phyloP scores from a whole-genome alignment of 1,284 basidiomycete genomes.

The Amylostereum areolatum region DNA sequence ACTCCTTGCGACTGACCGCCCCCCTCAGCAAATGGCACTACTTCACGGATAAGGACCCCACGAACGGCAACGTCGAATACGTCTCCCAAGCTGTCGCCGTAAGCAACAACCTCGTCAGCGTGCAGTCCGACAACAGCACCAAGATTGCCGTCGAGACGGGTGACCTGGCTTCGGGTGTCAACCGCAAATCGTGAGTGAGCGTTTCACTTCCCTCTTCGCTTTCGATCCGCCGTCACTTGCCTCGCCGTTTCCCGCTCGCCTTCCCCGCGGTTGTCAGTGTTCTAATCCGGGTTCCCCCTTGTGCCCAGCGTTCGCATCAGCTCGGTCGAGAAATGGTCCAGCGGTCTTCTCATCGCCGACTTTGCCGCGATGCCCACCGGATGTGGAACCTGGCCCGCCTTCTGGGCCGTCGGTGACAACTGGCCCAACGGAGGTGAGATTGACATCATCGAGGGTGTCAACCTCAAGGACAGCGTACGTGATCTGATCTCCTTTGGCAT shows the following conservation, averaged over 20 bases:
- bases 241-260: background rate
- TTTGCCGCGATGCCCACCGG: slow-evolving; percentile 72
- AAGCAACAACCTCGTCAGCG: slow-evolving; percentile 47
- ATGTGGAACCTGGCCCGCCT: slow-evolving; percentile 81
- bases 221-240: background rate
- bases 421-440: slow-evolving; percentile 64
- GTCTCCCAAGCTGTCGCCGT: slow-evolving; percentile 39
- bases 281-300: background rate
- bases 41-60: slow-evolving; percentile 59
- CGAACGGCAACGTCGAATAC: slow-evolving; percentile 58
- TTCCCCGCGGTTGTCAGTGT: too few relatives aligned
- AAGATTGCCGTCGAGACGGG: slow-evolving; percentile 61
- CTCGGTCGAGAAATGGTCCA: slow-evolving; percentile 57
- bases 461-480: background rate
- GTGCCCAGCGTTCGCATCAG: slow-evolving; percentile 60
- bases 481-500: background rate
- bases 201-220: background rate
- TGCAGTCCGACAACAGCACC: slow-evolving; percentile 46
- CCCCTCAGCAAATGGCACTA: slow-evolving; percentile 53
- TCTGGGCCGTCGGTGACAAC: slow-evolving; percentile 47
- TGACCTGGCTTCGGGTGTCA: slow-evolving; percentile 41
- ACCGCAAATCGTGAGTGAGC: slow-evolving; percentile 56
- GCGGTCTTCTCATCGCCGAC: slow-evolving; percentile 78
- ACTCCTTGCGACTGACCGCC: background rate
- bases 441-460: slow-evolving; percentile 17